Evolutionary conservation across 768 basidiomycete species (phyloP), one percentile per base, ranked within the genome.

Genomic region (Psilocybe cyanescens): DNA sequence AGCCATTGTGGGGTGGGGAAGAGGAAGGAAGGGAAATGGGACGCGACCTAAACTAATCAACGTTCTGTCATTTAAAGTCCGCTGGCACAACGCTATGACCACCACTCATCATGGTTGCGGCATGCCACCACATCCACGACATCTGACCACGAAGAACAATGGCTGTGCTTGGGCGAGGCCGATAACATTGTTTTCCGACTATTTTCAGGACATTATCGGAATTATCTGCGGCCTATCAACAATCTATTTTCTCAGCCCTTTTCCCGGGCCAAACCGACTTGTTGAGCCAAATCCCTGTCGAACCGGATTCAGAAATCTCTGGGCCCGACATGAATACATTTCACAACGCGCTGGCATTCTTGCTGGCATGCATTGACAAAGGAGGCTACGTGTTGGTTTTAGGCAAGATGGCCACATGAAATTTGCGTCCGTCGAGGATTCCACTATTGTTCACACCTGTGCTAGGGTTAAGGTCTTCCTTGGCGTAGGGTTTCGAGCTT

Each of bases 21-120:
- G 65, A 62, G 68, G 65, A 69, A 71, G 66, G 66, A 67, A 67
- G 67, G 66, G 65, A 63, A 66, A 59, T 59, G 59, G 70, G 71
- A 75, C 76, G 77, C 76, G 75, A 53, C 51, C 30, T 53, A 60
- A 71, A 66, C 63, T 70, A 65, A 65, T 65, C 71, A 70, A 59
- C 60, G 60, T 45, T 44, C 37, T 41, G 59, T 57, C 74, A 70
- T 81, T 81, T 69, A 80, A 79, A 80, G 78, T 81, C 79, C 78
- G 78, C 76, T 77, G 70, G 64, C 72, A 73, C 68, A 65, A 73
- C 79, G 78, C 79, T 74, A 77, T 76, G 79, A 78, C 79, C 79
- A 80, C 71, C 71, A 64, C 65, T 67, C 55, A 60, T 57, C 28
- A 45, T 60, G 12, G 41, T 31, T 45, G 55, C 55, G 31, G 60